Evolutionary conservation across 2,329 filamentous ascomycete species (phyloP).

Genomic region (Xylaria polymorpha): DNA sequence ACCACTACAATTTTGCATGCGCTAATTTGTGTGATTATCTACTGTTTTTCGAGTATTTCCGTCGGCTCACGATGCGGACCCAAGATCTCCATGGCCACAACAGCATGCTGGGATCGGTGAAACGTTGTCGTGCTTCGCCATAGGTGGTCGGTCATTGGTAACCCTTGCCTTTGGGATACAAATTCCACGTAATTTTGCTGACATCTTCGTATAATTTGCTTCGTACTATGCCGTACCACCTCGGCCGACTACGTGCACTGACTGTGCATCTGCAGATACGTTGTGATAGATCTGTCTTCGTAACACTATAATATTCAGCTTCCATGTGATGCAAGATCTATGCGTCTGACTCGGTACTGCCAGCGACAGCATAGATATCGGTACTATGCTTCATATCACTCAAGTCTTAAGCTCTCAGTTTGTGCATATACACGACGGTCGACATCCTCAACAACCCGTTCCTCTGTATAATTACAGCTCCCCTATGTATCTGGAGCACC

Average conservation of each 20-base stretch:
- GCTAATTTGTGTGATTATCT: not conserved
- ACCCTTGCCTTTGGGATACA: not conserved
- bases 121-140: slow-evolving; percentile 22
- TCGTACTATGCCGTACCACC: slow-evolving; percentile 42
- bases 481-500: not conserved
- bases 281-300: slow-evolving; percentile 26
- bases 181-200: slow-evolving; percentile 10
- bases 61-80: slow-evolving; percentile 4
- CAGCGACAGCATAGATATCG: not conserved
- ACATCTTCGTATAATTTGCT: slow-evolving; percentile 36
- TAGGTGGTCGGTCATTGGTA: slow-evolving; percentile 2
- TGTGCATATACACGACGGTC: not conserved
- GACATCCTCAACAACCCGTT: not conserved
- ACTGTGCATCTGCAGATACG: slow-evolving; percentile 43
- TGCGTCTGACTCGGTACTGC: not conserved
- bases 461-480: not conserved
- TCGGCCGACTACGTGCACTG: slow-evolving; percentile 37
- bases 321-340: slow-evolving; percentile 6
- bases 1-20: not conserved
- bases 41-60: not conserved
- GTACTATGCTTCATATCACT: not conserved
- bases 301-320: slow-evolving; percentile 10
- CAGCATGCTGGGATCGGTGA: slow-evolving; percentile 28
- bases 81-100: slow-evolving; percentile 19
- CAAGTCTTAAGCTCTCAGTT: not conserved